Evolutionary conservation across 2,329 filamentous ascomycete genomes (phyloP).

Genomic region (Aspergillus tubingensis): DNA sequence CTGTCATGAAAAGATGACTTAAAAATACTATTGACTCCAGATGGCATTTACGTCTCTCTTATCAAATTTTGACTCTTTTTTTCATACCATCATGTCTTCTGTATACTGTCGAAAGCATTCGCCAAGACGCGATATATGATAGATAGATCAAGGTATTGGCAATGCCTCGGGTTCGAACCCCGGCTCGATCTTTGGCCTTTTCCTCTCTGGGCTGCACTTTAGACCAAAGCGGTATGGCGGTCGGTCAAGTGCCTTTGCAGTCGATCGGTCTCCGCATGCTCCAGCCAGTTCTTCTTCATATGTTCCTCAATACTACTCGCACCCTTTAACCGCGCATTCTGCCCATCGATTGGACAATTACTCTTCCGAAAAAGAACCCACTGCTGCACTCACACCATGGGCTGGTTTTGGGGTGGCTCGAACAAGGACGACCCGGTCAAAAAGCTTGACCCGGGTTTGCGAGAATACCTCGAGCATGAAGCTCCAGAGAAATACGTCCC

Average conservation of each 20-base stretch:
- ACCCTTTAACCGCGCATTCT: neutral
- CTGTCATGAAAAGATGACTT: no score
- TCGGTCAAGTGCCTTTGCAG: constrained; percentile 9
- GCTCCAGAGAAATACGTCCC: constrained; percentile 69
- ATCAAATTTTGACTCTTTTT: no score
- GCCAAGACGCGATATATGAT: no score
- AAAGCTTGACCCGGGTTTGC: constrained; percentile 78
- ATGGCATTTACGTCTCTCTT: no score
- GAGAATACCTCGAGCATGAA: constrained; percentile 82
- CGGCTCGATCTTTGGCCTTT: neutral
- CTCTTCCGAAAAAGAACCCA: constrained; percentile 31
- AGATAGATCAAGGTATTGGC: no score
- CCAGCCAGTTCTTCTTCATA: constrained; percentile 1
- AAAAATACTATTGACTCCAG: no score
- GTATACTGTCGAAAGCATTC: no score
- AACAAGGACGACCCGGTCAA: constrained; percentile 64
- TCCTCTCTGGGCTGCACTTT: neutral
- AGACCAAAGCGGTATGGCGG: constrained; percentile 27
- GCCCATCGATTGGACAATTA: neutral
- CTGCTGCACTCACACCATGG: constrained; percentile 42
- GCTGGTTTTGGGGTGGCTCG: constrained; percentile 63
- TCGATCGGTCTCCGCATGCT: constrained; percentile 16
- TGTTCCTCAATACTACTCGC: neutral
- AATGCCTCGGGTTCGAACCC: neutral
- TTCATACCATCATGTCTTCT: no score